Conservation (phyloP, 1,284 basidiomycete genomes). For the Sporisorium iseilematis-ciliati region DNA sequence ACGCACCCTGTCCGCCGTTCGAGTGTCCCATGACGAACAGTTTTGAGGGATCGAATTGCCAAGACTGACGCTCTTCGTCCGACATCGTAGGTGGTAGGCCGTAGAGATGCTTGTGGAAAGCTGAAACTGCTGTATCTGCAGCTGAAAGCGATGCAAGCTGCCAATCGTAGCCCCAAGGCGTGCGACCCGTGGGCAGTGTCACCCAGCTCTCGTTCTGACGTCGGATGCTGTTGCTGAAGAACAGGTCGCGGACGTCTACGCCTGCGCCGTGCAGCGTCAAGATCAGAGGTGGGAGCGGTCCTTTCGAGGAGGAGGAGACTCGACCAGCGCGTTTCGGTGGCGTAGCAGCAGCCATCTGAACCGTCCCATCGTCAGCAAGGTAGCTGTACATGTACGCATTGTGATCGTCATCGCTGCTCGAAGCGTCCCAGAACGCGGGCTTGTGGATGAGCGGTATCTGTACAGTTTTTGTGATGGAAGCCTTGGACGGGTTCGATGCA, state of each 20-base stretch:
- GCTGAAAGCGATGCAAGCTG: slow-evolving; percentile 80
- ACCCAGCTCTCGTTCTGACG: slow-evolving; percentile 77
- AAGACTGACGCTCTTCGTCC: slow-evolving; percentile 11
- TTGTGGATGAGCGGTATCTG: slow-evolving; percentile 17
- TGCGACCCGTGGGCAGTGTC: slow-evolving; percentile 77
- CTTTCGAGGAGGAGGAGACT: neutral
- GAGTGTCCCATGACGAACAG: slow-evolving; percentile 85
- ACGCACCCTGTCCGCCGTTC: slow-evolving; percentile 90
- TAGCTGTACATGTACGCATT: slow-evolving; percentile 38
- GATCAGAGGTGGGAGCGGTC: slow-evolving; percentile 72
- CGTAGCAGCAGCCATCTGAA: slow-evolving; percentile 47
- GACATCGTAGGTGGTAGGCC: slow-evolving; percentile 28
- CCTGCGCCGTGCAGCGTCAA: slow-evolving; percentile 86
- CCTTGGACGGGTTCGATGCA: neutral
- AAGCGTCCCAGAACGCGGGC: slow-evolving; percentile 26
- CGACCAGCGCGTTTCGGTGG: slow-evolving; percentile 15
- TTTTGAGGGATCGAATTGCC: slow-evolving; percentile 56
- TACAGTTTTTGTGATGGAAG: slow-evolving; percentile 10
- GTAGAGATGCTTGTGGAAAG: slow-evolving; percentile 65
- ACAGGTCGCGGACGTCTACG: slow-evolving; percentile 73
- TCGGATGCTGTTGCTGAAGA: slow-evolving; percentile 73
- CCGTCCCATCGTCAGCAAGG: slow-evolving; percentile 17
- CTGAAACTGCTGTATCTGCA: slow-evolving; percentile 76
- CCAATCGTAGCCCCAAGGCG: slow-evolving; percentile 82
- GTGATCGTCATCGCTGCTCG: slow-evolving; percentile 21